A percentile compares a stretch with the other conserved stretches of the same genome.
Conservation (phyloP, 2,329 filamentous ascomycete species). For the Pseudocercospora musae region DNA sequence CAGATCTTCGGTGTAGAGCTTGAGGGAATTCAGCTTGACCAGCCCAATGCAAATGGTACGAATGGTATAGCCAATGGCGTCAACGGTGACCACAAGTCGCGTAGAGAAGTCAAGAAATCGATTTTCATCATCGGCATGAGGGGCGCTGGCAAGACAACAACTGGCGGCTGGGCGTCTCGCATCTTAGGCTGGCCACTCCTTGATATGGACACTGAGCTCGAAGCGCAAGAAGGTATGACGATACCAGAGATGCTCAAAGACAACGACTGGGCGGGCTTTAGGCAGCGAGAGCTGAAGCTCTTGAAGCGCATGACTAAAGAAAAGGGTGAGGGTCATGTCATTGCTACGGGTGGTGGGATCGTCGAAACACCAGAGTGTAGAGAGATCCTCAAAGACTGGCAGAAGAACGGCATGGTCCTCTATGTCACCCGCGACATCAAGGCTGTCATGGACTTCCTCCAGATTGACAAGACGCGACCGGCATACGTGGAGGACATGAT, state of each 20-base stretch:
- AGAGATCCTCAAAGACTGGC: conserved; percentile 69
- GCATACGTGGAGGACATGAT: conserved; percentile 92
- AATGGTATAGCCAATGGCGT: conserved; percentile 39
- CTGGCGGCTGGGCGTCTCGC: conserved; percentile 78
- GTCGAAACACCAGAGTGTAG: conserved; percentile 82
- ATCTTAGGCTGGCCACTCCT: conserved; percentile 73
- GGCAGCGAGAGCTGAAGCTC: conserved; percentile 71
- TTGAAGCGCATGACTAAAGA: conserved; percentile 71
- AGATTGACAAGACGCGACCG: conserved; percentile 83
- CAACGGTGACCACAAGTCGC: conserved; percentile 31
- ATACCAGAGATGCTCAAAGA: conserved; percentile 83
- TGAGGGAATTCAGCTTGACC: conserved; percentile 65
- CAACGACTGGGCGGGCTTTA: conserved; percentile 84
- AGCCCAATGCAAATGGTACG: conserved; percentile 25
- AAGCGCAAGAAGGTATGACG: conserved; percentile 66
- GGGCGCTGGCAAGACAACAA: conserved; percentile 93
- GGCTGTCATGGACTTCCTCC: conserved; percentile 82
- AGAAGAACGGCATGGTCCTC: conserved; percentile 78
- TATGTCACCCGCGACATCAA: conserved; percentile 84
- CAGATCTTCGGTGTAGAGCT: conserved; percentile 73
- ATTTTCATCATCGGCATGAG: conserved; percentile 97
- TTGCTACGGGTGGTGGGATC: conserved; percentile 91
- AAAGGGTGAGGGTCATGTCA: conserved; percentile 71
- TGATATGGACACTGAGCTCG: conserved; percentile 85
- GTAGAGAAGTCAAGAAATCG: conserved; percentile 54